Base-by-base conservation (phyloP, 176 grass and related monocot species). In the Oryza brachyantha region DNA sequence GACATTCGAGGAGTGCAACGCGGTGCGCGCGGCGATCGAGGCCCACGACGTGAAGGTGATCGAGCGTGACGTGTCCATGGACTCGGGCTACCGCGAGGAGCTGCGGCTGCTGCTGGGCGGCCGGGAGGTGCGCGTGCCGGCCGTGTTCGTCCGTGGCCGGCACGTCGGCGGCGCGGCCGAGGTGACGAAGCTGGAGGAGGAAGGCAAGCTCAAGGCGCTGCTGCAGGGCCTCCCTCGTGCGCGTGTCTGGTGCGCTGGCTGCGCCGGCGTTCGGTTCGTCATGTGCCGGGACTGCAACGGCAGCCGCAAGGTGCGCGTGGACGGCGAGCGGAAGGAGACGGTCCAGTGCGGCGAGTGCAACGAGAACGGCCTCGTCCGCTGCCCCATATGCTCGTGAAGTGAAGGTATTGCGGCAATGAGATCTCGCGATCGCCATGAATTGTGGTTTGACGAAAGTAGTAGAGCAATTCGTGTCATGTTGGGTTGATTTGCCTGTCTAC, bases 51-150 rank as follows among this genome's bases (percentile, higher is more conserved):
- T 99, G 36, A 82, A 91, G 79, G 72, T 93, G 64, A 90, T 87
- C 66, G 96, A 99, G 84, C 87, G 96, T 48, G 96, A 99, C 90
- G 91, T 99, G 80, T 99, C 96, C 69, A 99, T 99, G 96, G 96
- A 99, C 84, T 93, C 92, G 12, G 96, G 96, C 3, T 99, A 99
- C 84, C 88, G 82, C 63, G 92, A 99, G 88, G 96, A 99, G 83
- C 66, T 99, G 36, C 84, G 88, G 78, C 28, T 87, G 61, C 82
- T 99, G 82, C 85, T 99, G 88, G 86, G 82, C 34, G 75, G 67
- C 19, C 77, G 68, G 80, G 90, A 90, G 69, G 81, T 95, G 25
- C 89, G 85, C 70, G 92, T 95, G 46, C 96, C 96, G 4, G 58
- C 87, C 7, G 84, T 93, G 78, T 99, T 99, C 82, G 86, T 99